These are phyloP conservation scores for Aeminium ludgeri DNA, from an alignment of 495 filamentous ascomycete species.

Conservation along the genomic window DNA sequence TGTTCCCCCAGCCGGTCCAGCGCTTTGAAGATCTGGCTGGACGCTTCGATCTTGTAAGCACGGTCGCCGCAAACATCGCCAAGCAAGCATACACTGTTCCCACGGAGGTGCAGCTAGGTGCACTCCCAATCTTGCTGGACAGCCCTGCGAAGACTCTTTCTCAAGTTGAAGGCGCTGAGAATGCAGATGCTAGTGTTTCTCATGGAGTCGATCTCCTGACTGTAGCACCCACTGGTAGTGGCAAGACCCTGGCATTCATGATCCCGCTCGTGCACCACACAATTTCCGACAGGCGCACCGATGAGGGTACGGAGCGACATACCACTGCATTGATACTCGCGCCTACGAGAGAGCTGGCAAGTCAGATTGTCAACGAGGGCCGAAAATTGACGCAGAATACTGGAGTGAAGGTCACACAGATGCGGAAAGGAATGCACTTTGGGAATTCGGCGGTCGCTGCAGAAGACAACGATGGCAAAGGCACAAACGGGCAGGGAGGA, in stretches of 20 bases:
- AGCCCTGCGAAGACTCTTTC: neutral
- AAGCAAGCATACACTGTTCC: conserved; percentile 70
- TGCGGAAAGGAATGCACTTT: conserved; percentile 70
- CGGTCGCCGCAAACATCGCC: conserved; percentile 61
- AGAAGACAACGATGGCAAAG: conserved; percentile 20
- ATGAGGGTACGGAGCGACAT: conserved; percentile 31
- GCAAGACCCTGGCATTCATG: conserved; percentile 89
- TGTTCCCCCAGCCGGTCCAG: conserved; percentile 61
- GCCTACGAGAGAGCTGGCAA: conserved; percentile 80
- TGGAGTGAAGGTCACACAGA: conserved; percentile 59
- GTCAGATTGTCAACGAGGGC: conserved; percentile 85
- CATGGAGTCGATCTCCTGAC: conserved; percentile 52
- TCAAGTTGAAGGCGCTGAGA: neutral
- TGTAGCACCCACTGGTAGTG: conserved; percentile 87
- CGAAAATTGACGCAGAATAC: conserved; percentile 64
- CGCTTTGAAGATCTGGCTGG: conserved; percentile 57
- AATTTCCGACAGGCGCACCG: conserved; percentile 10
- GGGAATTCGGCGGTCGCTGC: conserved; percentile 17
- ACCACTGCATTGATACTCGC: conserved; percentile 52
- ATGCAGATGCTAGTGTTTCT: conserved; percentile 7
- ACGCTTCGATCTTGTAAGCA: conserved; percentile 49
- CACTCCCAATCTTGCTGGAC: conserved; percentile 58
- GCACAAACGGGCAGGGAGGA: conserved; percentile 22
- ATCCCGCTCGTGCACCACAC: conserved; percentile 56
- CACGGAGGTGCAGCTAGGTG: conserved; percentile 85